phyloP scores from a whole-genome alignment of 306 rosid genomes.

The Cucumis melo region DNA sequence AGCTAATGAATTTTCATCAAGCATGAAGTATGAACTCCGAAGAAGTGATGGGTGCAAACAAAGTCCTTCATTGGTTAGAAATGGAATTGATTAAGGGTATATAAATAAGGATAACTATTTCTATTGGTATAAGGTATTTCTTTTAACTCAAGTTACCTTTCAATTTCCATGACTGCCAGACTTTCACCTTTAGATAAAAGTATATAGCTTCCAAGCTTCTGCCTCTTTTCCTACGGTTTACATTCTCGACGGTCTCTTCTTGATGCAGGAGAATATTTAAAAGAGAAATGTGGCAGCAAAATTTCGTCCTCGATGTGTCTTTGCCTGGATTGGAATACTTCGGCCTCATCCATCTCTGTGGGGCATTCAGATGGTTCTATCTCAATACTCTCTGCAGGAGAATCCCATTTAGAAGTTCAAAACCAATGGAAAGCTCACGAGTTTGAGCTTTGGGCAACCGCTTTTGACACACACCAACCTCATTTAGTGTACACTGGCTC shows the following conservation, averaged over 20 bases:
- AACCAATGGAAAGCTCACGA: constrained; percentile 80
- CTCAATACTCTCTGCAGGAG: constrained; percentile 43
- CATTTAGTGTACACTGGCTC: constrained; percentile 73
- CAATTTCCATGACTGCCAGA: not conserved
- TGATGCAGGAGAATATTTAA: constrained; percentile 35
- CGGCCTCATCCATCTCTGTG: constrained; percentile 49
- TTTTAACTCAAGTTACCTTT: not conserved
- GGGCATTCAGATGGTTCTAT: constrained; percentile 76
- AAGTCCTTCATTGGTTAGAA: too few relatives aligned
- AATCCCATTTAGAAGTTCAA: constrained; percentile 42
- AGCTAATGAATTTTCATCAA: not conserved
- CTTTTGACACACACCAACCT: constrained; percentile 66
- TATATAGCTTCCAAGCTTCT: not conserved
- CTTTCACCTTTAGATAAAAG: not conserved
- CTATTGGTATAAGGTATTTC: too few relatives aligned
- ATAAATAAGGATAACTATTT: too few relatives aligned
- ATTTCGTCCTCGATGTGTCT: constrained; percentile 66
- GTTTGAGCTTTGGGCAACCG: constrained; percentile 81
- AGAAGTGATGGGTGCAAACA: too few relatives aligned
- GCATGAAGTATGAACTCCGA: not conserved
- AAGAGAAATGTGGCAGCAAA: constrained; percentile 37
- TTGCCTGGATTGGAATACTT: constrained; percentile 72
- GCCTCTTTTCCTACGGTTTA: not conserved
- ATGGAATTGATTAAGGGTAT: too few relatives aligned
- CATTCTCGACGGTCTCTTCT: not conserved